These are phyloP conservation scores for Hyphopichia khmerensis DNA, from an alignment of 1,139 yeast species.

Conservation along the genomic window DNA sequence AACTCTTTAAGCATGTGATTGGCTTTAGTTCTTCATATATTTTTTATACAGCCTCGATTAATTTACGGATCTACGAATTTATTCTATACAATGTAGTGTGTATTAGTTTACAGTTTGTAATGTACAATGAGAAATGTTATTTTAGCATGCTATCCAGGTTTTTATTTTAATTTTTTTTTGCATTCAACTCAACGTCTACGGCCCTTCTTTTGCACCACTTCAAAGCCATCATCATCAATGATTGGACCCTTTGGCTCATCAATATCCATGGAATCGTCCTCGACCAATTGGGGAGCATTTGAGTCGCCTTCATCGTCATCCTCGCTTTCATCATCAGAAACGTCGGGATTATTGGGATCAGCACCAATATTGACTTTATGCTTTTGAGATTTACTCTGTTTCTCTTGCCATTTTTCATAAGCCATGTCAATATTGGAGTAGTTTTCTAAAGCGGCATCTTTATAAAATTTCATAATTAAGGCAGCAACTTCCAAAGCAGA, in stretches of 20 bases:
- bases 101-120: background rate
- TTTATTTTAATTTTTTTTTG: background rate
- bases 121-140: background rate
- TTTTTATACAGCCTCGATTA: no score
- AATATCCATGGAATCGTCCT: constrained; percentile 35
- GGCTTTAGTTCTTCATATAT: no score
- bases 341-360: constrained; percentile 63
- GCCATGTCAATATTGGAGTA: constrained; percentile 57
- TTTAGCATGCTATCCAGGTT: background rate
- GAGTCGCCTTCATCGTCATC: constrained; percentile 40
- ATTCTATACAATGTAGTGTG: background rate
- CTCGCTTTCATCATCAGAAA: constrained; percentile 46
- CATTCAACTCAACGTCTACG: constrained; percentile 11
- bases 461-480: constrained; percentile 62
- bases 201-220: constrained; percentile 73
- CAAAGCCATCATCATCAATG: constrained; percentile 92
- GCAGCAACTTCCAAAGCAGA: constrained; percentile 77
- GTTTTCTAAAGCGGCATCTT: constrained; percentile 55
- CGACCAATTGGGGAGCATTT: constrained; percentile 20
- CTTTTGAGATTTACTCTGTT: constrained; percentile 28
- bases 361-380: constrained; percentile 40
- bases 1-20: constrained; percentile 33
- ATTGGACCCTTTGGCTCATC: constrained; percentile 52
- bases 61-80: no score
- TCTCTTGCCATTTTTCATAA: constrained; percentile 58